Conservation (phyloP, 495 filamentous ascomycete genomes). For the Hyaloscypha finlandica region DNA sequence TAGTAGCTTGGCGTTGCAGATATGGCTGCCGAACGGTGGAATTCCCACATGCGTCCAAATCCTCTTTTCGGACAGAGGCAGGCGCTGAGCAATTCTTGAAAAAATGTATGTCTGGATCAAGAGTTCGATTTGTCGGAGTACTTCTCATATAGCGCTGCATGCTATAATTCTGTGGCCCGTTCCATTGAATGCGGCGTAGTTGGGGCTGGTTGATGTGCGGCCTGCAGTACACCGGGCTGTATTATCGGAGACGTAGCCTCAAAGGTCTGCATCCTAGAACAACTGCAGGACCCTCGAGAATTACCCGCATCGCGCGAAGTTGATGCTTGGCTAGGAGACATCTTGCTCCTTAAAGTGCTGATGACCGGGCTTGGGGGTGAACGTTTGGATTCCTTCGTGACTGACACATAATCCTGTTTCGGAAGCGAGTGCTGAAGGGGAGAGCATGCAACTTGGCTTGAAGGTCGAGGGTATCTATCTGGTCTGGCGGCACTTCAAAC, state of each 20-base stretch:
- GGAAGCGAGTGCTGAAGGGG: neutral
- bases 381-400: neutral
- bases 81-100: neutral
- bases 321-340: slow-evolving; percentile 3
- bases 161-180: neutral
- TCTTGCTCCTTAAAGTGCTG: neutral
- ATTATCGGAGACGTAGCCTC: neutral
- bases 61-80: neutral
- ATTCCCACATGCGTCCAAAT: slow-evolving; percentile 44
- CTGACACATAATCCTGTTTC: neutral
- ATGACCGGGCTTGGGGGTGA: neutral
- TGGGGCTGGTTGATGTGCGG: slow-evolving; percentile 7
- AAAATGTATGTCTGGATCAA: neutral
- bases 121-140: neutral
- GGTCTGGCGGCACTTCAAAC: neutral
- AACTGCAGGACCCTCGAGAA: neutral
- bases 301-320: neutral
- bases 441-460: neutral
- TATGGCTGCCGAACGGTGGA: slow-evolving; percentile 43
- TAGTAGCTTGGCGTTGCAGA: neutral
- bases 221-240: slow-evolving; percentile 9
- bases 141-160: neutral
- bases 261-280: neutral
- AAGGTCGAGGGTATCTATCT: neutral
- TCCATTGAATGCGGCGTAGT: neutral